Evolutionary conservation across 768 basidiomycete species (phyloP).

Genomic region (Suillus hirtellus): DNA sequence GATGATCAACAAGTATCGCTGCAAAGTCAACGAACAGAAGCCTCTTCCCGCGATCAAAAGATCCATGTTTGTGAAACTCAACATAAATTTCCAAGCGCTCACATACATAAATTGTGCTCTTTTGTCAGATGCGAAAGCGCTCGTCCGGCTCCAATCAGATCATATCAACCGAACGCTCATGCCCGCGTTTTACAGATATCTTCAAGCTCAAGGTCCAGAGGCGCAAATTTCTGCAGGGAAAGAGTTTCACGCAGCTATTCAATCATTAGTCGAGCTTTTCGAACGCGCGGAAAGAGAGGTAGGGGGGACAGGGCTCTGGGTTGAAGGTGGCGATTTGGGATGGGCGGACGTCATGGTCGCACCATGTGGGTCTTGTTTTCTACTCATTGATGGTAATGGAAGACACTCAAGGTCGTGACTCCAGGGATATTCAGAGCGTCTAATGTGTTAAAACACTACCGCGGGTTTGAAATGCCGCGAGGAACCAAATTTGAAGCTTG

Average conservation of each 20-base stretch:
- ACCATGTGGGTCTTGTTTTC: conserved; percentile 54
- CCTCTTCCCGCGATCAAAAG: conserved; percentile 55
- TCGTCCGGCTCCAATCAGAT: conserved; percentile 68
- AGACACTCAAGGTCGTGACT: neutral
- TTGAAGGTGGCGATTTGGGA: conserved; percentile 54
- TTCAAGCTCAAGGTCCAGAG: conserved; percentile 63
- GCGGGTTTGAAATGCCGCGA: conserved; percentile 59
- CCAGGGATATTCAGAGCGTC: conserved; percentile 69
- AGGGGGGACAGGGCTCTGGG: conserved; percentile 58
- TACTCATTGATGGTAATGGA: conserved; percentile 1
- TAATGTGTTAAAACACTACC: conserved; percentile 65
- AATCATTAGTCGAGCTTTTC: conserved; percentile 51
- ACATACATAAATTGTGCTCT: neutral
- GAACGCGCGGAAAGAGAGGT: conserved; percentile 56
- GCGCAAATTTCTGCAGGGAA: conserved; percentile 53
- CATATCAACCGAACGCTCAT: conserved; percentile 64
- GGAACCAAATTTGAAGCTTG: conserved; percentile 53
- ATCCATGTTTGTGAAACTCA: conserved; percentile 52
- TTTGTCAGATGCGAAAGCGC: conserved; percentile 59
- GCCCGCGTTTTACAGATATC: conserved; percentile 72
- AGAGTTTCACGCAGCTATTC: conserved; percentile 55
- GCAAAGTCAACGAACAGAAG: conserved; percentile 45
- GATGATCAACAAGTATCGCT: conserved; percentile 43
- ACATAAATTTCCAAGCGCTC: neutral
- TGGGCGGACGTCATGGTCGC: conserved; percentile 68